Evolutionary conservation across 176 grass and related monocot genomes (phyloP), one percentile per base, ranked within the genome.

Genomic region (Musa troglodytarum): DNA sequence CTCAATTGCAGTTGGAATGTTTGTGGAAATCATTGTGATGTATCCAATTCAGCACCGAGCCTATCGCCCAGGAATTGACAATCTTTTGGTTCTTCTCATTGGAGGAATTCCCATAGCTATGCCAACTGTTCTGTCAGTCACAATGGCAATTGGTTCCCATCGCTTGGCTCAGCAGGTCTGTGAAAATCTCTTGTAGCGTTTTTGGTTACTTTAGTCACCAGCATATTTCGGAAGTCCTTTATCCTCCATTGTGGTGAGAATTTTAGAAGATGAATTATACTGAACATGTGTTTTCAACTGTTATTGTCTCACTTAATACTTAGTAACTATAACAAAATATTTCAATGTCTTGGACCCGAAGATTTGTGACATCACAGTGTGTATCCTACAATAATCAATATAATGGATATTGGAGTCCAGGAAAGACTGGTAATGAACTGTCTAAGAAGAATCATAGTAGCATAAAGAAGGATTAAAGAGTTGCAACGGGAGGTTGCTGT

Each of bases 91-190:
- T 76, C 92, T 96, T 83, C 80, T 96, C 53, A 96, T 96, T 79
- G 88, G 92, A 85, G 88, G 92, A 64, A 96, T 96, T 81, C 92
- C 92, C 15, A 96, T 96, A 69, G 92, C 92, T 62, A 96, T 92
- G 92, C 92, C 92, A 64, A 96, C 92, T 72, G 92, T 96, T 68
- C 86, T 96, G 20, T 96, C 86, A 70, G 92, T 96, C 50, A 96
- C 92, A 52, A 96, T 96, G 92, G 92, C 92, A n/a, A 96, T 96
- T 2, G 92, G 92, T 11, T 88, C 92, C 9, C 92, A 96, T 69
- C 84, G 86, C 15, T 81, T 96, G 61, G 84, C 92, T 57, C 88
- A 96, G 65, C 92, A 96, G 92, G 88, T 96, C 68, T 57, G 12
- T 16, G 9, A 66, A 63, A 21, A 7, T 78, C 74, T 54, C 53